Evolutionary conservation across 116 monocot genomes (phyloP).

Genomic region (Dioscorea cayenensis): DNA sequence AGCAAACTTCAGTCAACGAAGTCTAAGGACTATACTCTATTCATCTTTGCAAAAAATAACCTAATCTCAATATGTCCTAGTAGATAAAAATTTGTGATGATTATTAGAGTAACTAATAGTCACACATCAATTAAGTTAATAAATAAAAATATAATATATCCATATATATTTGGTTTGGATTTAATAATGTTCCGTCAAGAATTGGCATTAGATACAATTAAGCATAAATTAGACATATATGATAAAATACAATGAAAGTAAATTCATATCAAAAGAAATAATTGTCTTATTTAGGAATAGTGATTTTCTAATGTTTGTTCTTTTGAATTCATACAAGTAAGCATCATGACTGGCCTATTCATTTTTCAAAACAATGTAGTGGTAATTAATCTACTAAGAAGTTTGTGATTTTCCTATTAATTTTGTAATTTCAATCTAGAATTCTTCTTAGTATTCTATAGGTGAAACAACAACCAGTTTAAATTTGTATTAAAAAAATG

Average conservation of each 20-base stretch:
- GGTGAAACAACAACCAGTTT: background rate
- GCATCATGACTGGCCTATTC: conserved; percentile 33
- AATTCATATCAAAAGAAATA: background rate
- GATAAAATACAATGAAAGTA: background rate
- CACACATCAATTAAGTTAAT: too few species aligned
- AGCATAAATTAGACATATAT: too few species aligned
- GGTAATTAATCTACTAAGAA: conserved; percentile 24
- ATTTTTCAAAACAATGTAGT: conserved; percentile 66
- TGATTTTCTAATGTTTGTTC: background rate
- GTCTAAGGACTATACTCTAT: too few species aligned
- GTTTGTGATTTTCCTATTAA: background rate
- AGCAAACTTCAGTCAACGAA: too few species aligned
- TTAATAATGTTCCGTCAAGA: too few species aligned
- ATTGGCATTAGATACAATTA: too few species aligned
- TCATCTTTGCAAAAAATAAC: too few species aligned
- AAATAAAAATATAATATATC: too few species aligned
- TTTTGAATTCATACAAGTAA: conserved; percentile 20
- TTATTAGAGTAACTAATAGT: too few species aligned
- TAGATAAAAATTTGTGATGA: too few species aligned
- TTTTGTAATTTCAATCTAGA: background rate
- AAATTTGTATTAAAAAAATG: background rate
- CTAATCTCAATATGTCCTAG: too few species aligned
- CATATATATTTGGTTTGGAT: too few species aligned
- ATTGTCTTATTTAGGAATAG: background rate
- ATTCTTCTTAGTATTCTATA: background rate